Percentiles rank a stretch among this genome's conserved stretches.
Evolutionary conservation across 306 rosid species (phyloP).

Genomic region (Lablab purpureus): DNA sequence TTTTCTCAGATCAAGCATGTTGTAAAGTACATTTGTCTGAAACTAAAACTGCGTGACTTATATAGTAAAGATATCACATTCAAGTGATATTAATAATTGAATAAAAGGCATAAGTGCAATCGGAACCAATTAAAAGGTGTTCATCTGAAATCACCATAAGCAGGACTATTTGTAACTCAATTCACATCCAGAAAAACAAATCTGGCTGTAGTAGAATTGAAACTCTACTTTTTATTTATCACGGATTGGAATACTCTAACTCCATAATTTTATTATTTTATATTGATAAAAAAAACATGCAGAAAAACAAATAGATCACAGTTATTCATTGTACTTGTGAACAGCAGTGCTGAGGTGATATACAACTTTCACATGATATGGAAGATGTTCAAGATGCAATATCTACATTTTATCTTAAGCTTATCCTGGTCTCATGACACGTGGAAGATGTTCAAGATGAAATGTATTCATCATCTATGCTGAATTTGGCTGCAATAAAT

Average conservation of each 20-base stretch:
- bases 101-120: background rate
- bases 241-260: no score
- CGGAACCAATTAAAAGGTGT: background rate
- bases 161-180: background rate
- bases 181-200: background rate
- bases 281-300: no score
- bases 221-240: no score
- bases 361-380: background rate
- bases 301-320: background rate
- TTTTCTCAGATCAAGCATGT: background rate
- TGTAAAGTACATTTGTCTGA: background rate
- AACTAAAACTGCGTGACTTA: background rate
- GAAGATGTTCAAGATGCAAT: background rate
- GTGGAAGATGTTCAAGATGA: background rate
- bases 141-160: background rate
- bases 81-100: background rate
- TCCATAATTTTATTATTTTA: no score
- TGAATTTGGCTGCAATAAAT: background rate
- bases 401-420: background rate
- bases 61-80: background rate
- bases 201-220: no score
- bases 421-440: background rate
- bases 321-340: background rate
- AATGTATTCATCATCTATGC: background rate
- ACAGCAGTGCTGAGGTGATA: background rate